phyloP scores from a whole-genome alignment of 1,284 basidiomycete species.

The Puccinia polysora region DNA sequence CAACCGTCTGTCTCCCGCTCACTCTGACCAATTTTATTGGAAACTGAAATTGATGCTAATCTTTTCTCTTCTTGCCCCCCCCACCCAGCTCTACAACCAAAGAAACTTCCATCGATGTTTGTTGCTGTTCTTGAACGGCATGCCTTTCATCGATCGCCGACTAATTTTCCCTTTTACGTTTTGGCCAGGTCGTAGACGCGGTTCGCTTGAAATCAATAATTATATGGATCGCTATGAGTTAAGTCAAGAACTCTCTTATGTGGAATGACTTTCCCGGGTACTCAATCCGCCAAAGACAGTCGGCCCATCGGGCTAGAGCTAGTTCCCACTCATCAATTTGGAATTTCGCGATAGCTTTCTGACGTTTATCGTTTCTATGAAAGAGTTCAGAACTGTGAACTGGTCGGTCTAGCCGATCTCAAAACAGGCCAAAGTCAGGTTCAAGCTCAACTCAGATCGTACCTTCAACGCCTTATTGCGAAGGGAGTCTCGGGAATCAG shows the following conservation, averaged over 20 bases:
- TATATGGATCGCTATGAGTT: conserved; percentile 32
- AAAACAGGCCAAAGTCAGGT: conserved; percentile 3
- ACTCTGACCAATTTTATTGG: background rate
- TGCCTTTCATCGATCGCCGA: background rate
- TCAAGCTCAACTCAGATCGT: background rate
- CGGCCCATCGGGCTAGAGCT: too few species aligned
- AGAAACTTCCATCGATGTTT: conserved; percentile 24
- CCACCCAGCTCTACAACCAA: background rate
- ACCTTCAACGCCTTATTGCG: background rate
- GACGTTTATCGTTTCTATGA: too few species aligned
- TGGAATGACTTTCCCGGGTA: background rate
- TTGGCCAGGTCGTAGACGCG: conserved; percentile 21
- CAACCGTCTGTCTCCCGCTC: conserved; percentile 3
- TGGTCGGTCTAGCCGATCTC: conserved; percentile 34
- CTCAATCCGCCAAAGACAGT: too few species aligned
- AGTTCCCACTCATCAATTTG: too few species aligned
- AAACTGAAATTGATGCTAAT: background rate
- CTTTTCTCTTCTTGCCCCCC: background rate
- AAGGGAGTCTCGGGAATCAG: conserved; percentile 24
- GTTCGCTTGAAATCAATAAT: conserved; percentile 1
- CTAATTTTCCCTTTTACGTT: background rate
- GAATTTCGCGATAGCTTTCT: too few species aligned
- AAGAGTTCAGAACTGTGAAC: conserved; percentile 41
- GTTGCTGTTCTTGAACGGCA: background rate
- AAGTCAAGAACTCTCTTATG: too few species aligned